Evolutionary conservation across 108 stramenopile species (phyloP).

Genomic region (Nitzschia inconspicua): DNA sequence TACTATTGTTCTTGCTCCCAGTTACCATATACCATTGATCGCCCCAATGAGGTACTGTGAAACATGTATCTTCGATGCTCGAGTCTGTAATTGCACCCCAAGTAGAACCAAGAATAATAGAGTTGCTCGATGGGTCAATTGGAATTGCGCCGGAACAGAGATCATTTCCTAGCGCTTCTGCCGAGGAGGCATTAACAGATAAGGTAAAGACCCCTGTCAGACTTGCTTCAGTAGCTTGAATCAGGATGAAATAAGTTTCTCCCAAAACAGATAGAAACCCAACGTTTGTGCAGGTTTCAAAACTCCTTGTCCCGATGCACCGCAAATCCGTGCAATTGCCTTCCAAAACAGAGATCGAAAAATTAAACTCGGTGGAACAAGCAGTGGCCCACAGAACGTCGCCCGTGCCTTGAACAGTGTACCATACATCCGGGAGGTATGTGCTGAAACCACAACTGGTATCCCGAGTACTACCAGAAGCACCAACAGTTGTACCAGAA

Average conservation of each 20-base stretch:
- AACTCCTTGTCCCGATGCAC: not conserved
- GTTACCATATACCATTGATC: too few relatives aligned
- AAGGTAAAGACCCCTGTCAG: not conserved
- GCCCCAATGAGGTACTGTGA: not conserved
- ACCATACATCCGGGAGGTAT: conserved; percentile 7
- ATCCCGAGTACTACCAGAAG: not conserved
- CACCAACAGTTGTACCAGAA: not conserved
- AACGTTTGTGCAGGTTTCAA: not conserved
- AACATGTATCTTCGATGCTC: too few relatives aligned
- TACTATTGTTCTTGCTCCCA: too few relatives aligned
- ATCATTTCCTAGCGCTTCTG: too few relatives aligned
- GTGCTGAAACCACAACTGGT: not conserved
- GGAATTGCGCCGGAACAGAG: too few relatives aligned
- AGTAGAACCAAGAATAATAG: too few relatives aligned
- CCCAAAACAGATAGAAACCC: not conserved
- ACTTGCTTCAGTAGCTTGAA: conserved; percentile 5
- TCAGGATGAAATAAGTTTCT: conserved; percentile 5
- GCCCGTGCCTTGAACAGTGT: conserved; percentile 1
- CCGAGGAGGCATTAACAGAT: not conserved
- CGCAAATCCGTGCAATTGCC: not conserved
- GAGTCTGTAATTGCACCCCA: too few relatives aligned
- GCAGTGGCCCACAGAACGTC: not conserved
- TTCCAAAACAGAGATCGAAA: not conserved
- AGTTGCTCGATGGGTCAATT: too few relatives aligned
- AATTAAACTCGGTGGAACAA: not conserved